Base-by-base conservation (phyloP, 2,329 filamentous ascomycete genomes). In the Anisogramma anomala region DNA sequence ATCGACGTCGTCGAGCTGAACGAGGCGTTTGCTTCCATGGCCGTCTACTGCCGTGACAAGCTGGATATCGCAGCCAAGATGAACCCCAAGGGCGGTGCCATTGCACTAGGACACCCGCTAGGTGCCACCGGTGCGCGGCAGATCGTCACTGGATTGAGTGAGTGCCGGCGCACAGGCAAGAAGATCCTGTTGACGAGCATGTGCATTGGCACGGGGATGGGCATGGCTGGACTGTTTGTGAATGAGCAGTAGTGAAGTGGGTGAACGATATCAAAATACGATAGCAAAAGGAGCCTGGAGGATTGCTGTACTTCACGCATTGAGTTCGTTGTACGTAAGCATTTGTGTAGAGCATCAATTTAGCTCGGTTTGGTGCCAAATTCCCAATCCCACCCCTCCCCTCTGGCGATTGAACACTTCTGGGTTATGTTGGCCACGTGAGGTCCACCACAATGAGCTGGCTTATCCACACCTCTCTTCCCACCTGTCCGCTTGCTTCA, bases 21-120 rank as follows among this genome's bases (percentile, higher is more conserved):
- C 68, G 91, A 98, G 72, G 91, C 91, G 1, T 98, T 98, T 56
- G 89, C 88, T 17, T 91, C 84, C 39, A 96, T 96, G 91, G 88
- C 86, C 1, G 88, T 95, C 22, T 96, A 95, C 74, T 94, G 87
- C 65, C 66, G 83, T 41, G 72, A 86, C 54, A 76, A 68, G 50
- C 71, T 91, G 37, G 75, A 75, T 50, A 66, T 89, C 37, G 79
- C 72, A 62, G 62, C 71, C 54, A 89, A 87, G 75, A 74, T 91
- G 72, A 91, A 91, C 66, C 73, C 80, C 19, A 71, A 82, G 46
- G 84, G 84, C 52, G 84, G 84, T 49, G 84, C 84, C 50, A 89
- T 91, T 56, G 84, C 84, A 3, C 70, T 91, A 0, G 84, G 84
- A 39, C 84, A 91, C 60, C 84, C 84, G 3, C 69, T 89, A n/a